A percentile compares a stretch with the other conserved stretches of the same genome.
Conservation (phyloP, 371 early-diverging fungal genomes). For the Blastocladiella emersonii region DNA sequence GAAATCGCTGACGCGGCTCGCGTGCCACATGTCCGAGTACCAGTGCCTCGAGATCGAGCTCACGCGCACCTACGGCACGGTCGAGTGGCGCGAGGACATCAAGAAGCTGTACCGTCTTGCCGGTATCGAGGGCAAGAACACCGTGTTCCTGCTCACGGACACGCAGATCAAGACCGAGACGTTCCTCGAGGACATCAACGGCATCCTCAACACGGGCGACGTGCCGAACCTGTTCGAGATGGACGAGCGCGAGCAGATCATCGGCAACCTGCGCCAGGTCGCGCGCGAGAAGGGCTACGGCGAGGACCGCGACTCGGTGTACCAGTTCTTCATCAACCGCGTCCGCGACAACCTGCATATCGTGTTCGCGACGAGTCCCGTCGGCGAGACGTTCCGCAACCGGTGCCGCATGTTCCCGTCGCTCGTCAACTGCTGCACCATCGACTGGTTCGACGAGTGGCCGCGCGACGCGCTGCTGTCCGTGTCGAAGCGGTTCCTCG, state of each 20-base stretch:
- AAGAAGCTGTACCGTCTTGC: conserved; percentile 27
- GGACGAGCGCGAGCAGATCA: conserved; percentile 38
- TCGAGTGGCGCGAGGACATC: conserved; percentile 42
- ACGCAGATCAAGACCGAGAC: conserved; percentile 38
- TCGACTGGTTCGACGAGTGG: conserved; percentile 48
- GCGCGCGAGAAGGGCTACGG: conserved; percentile 27
- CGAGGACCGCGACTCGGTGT: conserved; percentile 25
- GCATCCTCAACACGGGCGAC: conserved; percentile 41
- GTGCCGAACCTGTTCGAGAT: conserved; percentile 40
- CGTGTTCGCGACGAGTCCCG: conserved; percentile 42
- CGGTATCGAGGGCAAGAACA: conserved; percentile 34
- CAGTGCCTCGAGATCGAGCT: conserved; percentile 39
- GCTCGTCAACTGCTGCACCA: conserved; percentile 43
- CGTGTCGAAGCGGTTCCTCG: conserved; percentile 34
- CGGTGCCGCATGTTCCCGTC: conserved; percentile 44
- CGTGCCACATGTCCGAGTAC: conserved; percentile 42
- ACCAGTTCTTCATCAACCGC: conserved; percentile 28
- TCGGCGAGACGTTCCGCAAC: conserved; percentile 41
- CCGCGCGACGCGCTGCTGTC: conserved; percentile 37
- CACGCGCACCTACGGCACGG: conserved; percentile 34
- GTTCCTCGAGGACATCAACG: conserved; percentile 43
- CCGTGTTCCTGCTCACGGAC: conserved; percentile 36
- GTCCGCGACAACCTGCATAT: conserved; percentile 29
- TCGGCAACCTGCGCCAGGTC: conserved; percentile 32
- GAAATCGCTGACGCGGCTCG: conserved; percentile 32